These are phyloP conservation scores for Rubroboletus pulcherrimus DNA, from an alignment of 768 basidiomycete genomes.

Conservation along the genomic window DNA sequence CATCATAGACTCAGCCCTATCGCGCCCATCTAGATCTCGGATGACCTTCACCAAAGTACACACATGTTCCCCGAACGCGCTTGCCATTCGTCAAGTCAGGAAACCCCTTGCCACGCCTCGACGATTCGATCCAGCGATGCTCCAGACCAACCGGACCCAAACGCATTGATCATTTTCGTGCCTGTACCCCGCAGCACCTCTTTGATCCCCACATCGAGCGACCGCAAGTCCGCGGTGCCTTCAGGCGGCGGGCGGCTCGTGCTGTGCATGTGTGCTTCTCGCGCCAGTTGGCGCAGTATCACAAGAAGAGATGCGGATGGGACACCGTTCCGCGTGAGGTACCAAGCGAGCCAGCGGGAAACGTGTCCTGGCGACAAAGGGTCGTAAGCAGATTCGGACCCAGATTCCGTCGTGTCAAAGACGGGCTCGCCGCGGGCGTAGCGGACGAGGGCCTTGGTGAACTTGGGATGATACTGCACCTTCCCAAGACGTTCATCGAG, in stretches of 20 bases:
- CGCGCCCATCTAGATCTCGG: too few species aligned
- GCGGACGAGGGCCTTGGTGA: conserved; percentile 36
- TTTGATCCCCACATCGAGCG: conserved; percentile 61
- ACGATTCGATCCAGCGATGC: conserved; percentile 66
- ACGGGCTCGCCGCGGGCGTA: conserved; percentile 57
- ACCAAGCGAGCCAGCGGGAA: conserved; percentile 59
- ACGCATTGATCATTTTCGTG: conserved; percentile 66
- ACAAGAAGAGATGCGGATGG: conserved; percentile 66
- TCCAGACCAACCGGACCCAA: conserved; percentile 73
- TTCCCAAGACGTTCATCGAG: conserved; percentile 56
- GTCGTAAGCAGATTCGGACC: conserved; percentile 6
- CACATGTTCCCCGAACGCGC: background rate
- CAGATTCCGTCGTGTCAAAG: conserved; percentile 19
- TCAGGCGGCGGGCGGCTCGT: conserved; percentile 45
- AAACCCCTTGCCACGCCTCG: conserved; percentile 45
- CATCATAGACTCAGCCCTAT: too few species aligned
- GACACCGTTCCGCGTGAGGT: conserved; percentile 63
- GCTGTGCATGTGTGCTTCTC: conserved; percentile 59
- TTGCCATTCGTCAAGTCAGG: background rate
- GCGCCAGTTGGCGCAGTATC: conserved; percentile 57
- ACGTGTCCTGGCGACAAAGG: conserved; percentile 10
- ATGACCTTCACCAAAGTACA: background rate
- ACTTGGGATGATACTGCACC: conserved; percentile 27
- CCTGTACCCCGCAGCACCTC: conserved; percentile 87
- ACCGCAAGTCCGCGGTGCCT: conserved; percentile 39